Percentiles rank a stretch among this genome's conserved stretches.
phyloP scores from a whole-genome alignment of 257 asterid genomes.

The Solanum infundibuliforme region DNA sequence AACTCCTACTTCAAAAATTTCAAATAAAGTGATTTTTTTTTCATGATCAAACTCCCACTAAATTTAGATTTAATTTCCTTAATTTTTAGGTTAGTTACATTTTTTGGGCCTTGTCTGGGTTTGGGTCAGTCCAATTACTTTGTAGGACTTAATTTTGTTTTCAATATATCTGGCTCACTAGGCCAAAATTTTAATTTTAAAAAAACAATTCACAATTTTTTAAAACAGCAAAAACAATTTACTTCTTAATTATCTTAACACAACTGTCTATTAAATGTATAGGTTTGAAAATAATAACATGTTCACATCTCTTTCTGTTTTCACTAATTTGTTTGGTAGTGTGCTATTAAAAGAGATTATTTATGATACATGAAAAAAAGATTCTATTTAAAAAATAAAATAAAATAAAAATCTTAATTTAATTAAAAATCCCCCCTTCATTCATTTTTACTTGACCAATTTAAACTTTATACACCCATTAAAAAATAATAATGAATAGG shows the following conservation, averaged over 20 bases:
- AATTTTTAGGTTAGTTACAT: neutral
- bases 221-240: neutral
- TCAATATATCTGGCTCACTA: neutral
- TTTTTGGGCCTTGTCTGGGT: neutral
- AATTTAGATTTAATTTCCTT: neutral
- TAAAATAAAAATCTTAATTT: neutral
- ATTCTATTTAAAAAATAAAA: neutral
- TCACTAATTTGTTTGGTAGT: neutral
- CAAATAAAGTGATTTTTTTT: too few relatives aligned
- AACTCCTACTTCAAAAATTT: too few relatives aligned
- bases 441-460: neutral
- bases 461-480: neutral
- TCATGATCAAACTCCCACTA: neutral
- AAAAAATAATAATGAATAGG: neutral
- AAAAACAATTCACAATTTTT: neutral
- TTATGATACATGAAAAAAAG: neutral
- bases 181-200: neutral
- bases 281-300: neutral
- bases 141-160: neutral
- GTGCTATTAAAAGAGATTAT: neutral
- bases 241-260: neutral
- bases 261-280: neutral
- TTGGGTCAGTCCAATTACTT: neutral
- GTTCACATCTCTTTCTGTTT: neutral
- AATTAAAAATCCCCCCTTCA: neutral